phyloP scores from a whole-genome alignment of 2,329 filamentous ascomycete genomes.

The Thelonectria olida region DNA sequence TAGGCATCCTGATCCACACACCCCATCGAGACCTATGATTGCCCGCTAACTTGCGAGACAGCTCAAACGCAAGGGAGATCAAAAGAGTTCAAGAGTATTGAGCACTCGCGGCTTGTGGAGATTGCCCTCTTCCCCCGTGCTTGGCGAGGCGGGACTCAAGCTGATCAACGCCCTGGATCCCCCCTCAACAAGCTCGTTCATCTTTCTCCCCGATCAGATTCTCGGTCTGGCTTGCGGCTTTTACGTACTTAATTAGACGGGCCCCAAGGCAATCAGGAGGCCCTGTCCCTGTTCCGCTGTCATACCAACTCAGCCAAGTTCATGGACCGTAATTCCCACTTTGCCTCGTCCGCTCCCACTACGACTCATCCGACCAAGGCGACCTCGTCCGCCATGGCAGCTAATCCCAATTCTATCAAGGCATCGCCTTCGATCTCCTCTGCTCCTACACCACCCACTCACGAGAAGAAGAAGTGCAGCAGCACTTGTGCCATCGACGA shows the following conservation, averaged over 20 bases:
- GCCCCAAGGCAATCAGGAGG: background rate
- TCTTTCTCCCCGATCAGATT: background rate
- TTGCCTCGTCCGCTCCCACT: no score
- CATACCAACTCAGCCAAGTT: no score
- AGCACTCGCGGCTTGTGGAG: background rate
- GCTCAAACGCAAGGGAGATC: background rate
- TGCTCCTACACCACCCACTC: background rate
- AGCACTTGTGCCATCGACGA: background rate
- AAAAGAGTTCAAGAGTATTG: no score
- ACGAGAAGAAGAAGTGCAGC: background rate
- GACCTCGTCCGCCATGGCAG: background rate
- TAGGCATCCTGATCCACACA: background rate
- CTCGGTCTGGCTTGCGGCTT: background rate
- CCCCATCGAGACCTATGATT: background rate
- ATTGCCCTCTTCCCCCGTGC: background rate
- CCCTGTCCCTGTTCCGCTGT: no score
- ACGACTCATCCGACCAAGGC: background rate
- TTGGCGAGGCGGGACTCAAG: background rate
- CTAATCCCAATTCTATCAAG: background rate
- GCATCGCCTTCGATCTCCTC: no score
- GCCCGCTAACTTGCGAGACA: background rate
- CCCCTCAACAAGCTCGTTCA: no score
- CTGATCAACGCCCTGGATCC: no score
- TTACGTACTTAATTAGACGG: background rate
- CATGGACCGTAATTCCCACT: no score